These are phyloP conservation scores for Ceratobasidium sp. DNA, from an alignment of 1,284 basidiomycete genomes.

Conservation along the genomic window DNA sequence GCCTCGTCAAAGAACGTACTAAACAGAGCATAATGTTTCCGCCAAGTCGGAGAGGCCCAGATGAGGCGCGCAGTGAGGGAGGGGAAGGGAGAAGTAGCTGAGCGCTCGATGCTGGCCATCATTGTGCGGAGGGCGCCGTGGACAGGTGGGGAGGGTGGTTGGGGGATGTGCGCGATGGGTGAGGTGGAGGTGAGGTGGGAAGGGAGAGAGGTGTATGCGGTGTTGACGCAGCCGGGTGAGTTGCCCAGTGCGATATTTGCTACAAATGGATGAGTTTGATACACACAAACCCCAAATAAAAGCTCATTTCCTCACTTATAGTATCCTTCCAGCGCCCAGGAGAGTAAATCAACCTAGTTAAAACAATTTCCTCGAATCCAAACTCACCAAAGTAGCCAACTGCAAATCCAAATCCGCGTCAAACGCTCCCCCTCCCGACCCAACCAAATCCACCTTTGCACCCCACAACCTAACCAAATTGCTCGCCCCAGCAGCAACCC, in stretches of 20 bases:
- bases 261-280: neutral
- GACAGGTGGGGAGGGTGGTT: neutral
- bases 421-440: constrained; percentile 6
- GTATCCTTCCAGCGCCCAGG: neutral
- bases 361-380: neutral
- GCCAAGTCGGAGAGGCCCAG: constrained; percentile 10
- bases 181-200: neutral
- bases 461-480: constrained; percentile 13
- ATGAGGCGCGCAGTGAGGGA: neutral
- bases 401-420: constrained; percentile 16
- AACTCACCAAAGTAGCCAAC: constrained; percentile 25
- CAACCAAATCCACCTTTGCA: constrained; percentile 5
- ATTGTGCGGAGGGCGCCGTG: neutral
- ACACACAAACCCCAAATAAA: neutral
- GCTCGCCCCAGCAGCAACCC: neutral
- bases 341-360: neutral
- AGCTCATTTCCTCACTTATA: neutral
- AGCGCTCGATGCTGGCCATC: neutral
- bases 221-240: constrained; percentile 8
- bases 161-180: neutral
- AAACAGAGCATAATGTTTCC: constrained; percentile 8
- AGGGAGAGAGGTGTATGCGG: neutral
- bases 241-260: neutral
- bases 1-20: neutral
- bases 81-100: neutral